Percentiles rank a stretch among this genome's conserved stretches.
Evolutionary conservation across 2,329 filamentous ascomycete species (phyloP).

Genomic region (Neonectria neomacrospora): DNA sequence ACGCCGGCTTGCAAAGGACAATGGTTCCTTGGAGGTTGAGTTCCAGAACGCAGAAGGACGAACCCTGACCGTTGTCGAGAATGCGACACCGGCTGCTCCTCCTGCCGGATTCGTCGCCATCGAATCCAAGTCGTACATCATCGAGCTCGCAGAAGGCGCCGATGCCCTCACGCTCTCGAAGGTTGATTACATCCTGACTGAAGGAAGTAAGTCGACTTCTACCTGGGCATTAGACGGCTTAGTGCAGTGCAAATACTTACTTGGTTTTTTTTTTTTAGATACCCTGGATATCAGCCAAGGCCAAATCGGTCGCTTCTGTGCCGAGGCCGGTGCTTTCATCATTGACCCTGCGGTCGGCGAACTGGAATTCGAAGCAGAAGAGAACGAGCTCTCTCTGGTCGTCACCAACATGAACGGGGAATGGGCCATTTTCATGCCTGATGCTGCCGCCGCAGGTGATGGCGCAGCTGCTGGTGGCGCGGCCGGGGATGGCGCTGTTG

Average conservation of each 20-base stretch:
- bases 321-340: conserved; percentile 50
- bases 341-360: conserved; percentile 44
- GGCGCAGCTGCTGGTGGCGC: not conserved
- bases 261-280: conserved; percentile 29
- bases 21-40: conserved; percentile 54
- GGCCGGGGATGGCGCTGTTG: not conserved
- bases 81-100: conserved; percentile 48
- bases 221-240: too few species aligned
- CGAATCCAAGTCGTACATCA: conserved; percentile 51
- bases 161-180: conserved; percentile 50
- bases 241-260: not conserved
- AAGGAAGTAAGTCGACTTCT: conserved; percentile 43
- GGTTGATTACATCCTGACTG: conserved; percentile 54
- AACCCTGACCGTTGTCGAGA: conserved; percentile 50
- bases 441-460: not conserved
- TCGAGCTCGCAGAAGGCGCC: conserved; percentile 48
- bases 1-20: conserved; percentile 29
- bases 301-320: conserved; percentile 50
- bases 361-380: conserved; percentile 55
- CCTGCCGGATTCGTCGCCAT: conserved; percentile 52
- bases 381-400: conserved; percentile 51
- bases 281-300: conserved; percentile 51
- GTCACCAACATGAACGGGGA: conserved; percentile 49
- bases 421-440: conserved; percentile 47
- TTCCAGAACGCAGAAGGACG: conserved; percentile 51